Conservation (phyloP, 2,329 filamentous ascomycete species). For the Colletotrichum liriopes region DNA sequence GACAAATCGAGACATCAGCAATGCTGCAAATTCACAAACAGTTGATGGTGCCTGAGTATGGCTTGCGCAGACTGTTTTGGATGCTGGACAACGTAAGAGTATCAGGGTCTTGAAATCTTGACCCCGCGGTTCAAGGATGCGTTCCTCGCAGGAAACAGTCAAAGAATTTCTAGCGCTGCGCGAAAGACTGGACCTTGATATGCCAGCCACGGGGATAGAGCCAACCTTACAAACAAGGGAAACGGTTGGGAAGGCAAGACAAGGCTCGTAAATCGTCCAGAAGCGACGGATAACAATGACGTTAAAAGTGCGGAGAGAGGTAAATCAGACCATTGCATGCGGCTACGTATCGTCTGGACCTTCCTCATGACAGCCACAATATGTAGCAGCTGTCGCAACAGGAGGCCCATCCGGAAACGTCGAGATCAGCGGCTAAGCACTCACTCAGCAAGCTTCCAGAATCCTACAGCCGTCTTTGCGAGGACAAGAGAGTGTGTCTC, state of each 20-base stretch:
- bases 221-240: not conserved
- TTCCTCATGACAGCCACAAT: constrained; percentile 14
- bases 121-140: not conserved
- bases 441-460: constrained; percentile 17
- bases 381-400: not conserved
- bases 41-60: not conserved
- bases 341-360: constrained; percentile 5
- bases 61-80: not conserved
- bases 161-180: not conserved
- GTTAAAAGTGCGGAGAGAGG: not conserved
- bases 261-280: not conserved
- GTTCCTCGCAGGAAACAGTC: not conserved
- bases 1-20: not conserved
- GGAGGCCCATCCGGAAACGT: constrained; percentile 14
- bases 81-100: not conserved
- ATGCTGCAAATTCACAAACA: not conserved
- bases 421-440: constrained; percentile 16
- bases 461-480: not conserved
- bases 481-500: constrained; percentile 20
- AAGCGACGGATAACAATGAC: constrained; percentile 10
- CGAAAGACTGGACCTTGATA: not conserved
- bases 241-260: constrained; percentile 21
- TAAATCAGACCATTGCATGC: constrained; percentile 8
- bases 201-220: not conserved
- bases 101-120: not conserved